phyloP scores from a whole-genome alignment of 768 basidiomycete species.

The Mrakia hoshinonis region DNA sequence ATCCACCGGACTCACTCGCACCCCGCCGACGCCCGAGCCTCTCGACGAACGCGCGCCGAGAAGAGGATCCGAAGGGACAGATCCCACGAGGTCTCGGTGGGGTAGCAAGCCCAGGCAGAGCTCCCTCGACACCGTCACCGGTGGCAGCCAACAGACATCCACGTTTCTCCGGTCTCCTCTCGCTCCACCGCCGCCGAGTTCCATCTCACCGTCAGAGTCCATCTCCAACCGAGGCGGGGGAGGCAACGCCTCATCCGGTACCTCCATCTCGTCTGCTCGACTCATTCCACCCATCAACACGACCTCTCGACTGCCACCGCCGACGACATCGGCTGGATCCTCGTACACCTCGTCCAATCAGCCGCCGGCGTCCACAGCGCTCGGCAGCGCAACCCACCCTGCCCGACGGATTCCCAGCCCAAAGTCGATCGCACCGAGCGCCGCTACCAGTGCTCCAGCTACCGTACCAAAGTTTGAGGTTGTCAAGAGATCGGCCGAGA shows the following conservation, averaged over 20 bases:
- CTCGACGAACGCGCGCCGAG: not conserved
- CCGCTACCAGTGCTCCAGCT: not conserved
- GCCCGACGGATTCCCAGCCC: not conserved
- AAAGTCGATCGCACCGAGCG: not conserved
- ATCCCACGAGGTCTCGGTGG: not conserved
- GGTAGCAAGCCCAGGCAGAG: not conserved
- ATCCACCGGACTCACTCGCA: not conserved
- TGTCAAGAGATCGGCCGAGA: not conserved
- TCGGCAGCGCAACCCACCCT: not conserved
- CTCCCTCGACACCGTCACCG: not conserved
- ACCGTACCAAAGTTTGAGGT: slow-evolving; percentile 6
- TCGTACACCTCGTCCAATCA: not conserved
- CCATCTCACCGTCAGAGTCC: not conserved
- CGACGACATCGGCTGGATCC: not conserved
- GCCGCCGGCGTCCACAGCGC: not conserved
- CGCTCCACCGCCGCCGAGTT: not conserved
- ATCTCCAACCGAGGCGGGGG: not conserved
- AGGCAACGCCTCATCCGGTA: not conserved
- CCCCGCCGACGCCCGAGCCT: not conserved
- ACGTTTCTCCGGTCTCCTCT: not conserved
- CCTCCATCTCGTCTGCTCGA: not conserved
- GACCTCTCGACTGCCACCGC: not conserved
- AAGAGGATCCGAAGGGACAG: too few relatives aligned
- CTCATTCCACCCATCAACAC: slow-evolving; percentile 1
- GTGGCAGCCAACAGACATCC: not conserved